Evolutionary conservation across 805 yeast genomes (phyloP).

Genomic region (Pichia thaimueangensis): DNA sequence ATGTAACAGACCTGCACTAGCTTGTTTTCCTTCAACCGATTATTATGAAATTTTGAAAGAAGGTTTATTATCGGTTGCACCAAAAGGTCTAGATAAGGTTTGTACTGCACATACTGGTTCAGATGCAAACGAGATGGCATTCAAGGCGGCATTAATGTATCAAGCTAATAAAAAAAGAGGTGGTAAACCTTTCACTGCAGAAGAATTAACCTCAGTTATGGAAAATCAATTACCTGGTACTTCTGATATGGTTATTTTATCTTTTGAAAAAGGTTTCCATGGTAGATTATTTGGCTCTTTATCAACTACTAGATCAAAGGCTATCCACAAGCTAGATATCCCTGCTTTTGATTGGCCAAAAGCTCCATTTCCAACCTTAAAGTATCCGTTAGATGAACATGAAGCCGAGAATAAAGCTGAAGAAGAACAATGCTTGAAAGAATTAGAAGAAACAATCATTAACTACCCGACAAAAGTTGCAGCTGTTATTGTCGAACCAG

Average conservation of each 20-base stretch:
- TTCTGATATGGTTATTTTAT: conserved; percentile 46
- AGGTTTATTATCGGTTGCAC: conserved; percentile 53
- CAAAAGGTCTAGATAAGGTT: conserved; percentile 50
- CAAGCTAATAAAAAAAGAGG: conserved; percentile 47
- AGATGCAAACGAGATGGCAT: conserved; percentile 65
- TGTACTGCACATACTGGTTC: conserved; percentile 68
- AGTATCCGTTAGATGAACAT: conserved; percentile 74
- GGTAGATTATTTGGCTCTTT: conserved; percentile 52
- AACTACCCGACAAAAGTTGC: conserved; percentile 41
- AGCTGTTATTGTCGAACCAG: conserved; percentile 51
- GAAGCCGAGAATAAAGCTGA: conserved; percentile 45
- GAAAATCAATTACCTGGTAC: conserved; percentile 46
- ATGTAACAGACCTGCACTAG: conserved; percentile 63
- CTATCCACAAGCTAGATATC: conserved; percentile 50
- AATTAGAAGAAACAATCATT: conserved; percentile 35
- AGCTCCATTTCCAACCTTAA: conserved; percentile 67
- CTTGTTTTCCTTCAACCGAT: conserved; percentile 57
- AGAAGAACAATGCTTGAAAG: conserved; percentile 41
- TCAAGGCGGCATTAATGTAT: conserved; percentile 65
- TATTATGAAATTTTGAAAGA: conserved; percentile 42
- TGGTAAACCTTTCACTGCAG: conserved; percentile 35
- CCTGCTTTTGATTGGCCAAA: conserved; percentile 58
- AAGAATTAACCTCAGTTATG: conserved; percentile 45
- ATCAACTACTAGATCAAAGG: conserved; percentile 51
- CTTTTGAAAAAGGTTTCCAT: conserved; percentile 51